Evolutionary conservation across 805 yeast species (phyloP).

Genomic region (Wickerhamomyces pijperi): DNA sequence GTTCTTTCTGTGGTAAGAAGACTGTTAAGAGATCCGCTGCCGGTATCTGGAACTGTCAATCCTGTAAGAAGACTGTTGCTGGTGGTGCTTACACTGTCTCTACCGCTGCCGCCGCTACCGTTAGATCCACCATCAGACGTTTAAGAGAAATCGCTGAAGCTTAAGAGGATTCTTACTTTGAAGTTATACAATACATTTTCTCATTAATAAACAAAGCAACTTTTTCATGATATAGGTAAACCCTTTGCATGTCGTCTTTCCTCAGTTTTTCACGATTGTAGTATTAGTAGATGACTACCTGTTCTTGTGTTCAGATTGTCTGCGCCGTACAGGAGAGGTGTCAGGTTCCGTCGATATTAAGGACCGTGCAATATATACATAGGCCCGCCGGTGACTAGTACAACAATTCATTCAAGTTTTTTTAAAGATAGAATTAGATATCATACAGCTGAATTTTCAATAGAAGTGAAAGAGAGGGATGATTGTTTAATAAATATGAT

Average conservation of each 20-base stretch:
- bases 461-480: too few relatives aligned
- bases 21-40: constrained; percentile 94
- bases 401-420: too few relatives aligned
- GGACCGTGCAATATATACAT: too few relatives aligned
- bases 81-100: constrained; percentile 99
- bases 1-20: constrained; percentile 99
- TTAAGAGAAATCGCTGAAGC: constrained; percentile 99
- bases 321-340: too few relatives aligned
- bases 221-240: constrained; percentile 13
- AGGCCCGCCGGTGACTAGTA: too few relatives aligned
- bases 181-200: not conserved
- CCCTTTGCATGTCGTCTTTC: not conserved
- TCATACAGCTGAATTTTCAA: too few relatives aligned
- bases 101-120: constrained; percentile 99
- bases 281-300: too few relatives aligned
- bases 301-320: too few relatives aligned
- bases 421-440: too few relatives aligned
- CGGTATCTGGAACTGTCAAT: constrained; percentile 97
- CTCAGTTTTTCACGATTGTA: not conserved
- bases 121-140: constrained; percentile 99
- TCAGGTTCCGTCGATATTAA: too few relatives aligned
- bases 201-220: constrained; percentile 11
- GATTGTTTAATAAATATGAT: too few relatives aligned
- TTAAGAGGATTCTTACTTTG: constrained; percentile 32
- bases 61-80: constrained; percentile 94